Conservation (phyloP, 176 grass and related monocot species). For the Aegilops sharonensis region DNA sequence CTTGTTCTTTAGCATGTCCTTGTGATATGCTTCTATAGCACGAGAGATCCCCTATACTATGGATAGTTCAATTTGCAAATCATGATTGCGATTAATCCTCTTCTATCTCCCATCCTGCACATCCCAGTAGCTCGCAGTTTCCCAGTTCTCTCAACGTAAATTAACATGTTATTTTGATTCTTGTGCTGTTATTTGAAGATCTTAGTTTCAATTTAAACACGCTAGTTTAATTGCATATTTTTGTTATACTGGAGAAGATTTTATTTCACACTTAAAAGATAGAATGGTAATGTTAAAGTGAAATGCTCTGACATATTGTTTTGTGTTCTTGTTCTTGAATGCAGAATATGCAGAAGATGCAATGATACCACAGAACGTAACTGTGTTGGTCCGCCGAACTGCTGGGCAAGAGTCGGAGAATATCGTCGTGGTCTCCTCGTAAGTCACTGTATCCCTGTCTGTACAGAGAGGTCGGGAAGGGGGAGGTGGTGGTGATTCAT, state of each 20-base stretch:
- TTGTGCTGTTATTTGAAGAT: background rate
- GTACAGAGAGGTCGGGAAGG: no score
- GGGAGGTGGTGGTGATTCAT: background rate
- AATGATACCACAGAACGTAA: constrained; percentile 44
- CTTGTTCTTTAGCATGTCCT: background rate
- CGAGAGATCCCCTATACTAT: background rate
- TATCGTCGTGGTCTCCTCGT: constrained; percentile 28
- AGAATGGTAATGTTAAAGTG: background rate
- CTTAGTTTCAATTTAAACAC: background rate
- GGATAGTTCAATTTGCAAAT: background rate
- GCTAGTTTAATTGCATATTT: background rate
- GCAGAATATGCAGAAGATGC: constrained; percentile 62
- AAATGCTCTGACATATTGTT: constrained; percentile 33
- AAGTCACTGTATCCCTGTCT: background rate
- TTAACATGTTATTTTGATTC: background rate
- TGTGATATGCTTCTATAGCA: background rate
- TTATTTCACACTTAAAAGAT: background rate
- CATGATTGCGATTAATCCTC: no score
- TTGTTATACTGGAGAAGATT: background rate
- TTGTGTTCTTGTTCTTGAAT: constrained; percentile 35
- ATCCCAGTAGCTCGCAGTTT: background rate
- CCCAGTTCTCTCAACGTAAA: background rate
- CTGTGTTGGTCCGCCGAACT: constrained; percentile 48
- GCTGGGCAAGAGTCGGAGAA: constrained; percentile 35
- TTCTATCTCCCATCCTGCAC: background rate